These are phyloP conservation scores for Xylariaceae sp. DNA, from an alignment of 2,329 filamentous ascomycete species.

Conservation along the genomic window DNA sequence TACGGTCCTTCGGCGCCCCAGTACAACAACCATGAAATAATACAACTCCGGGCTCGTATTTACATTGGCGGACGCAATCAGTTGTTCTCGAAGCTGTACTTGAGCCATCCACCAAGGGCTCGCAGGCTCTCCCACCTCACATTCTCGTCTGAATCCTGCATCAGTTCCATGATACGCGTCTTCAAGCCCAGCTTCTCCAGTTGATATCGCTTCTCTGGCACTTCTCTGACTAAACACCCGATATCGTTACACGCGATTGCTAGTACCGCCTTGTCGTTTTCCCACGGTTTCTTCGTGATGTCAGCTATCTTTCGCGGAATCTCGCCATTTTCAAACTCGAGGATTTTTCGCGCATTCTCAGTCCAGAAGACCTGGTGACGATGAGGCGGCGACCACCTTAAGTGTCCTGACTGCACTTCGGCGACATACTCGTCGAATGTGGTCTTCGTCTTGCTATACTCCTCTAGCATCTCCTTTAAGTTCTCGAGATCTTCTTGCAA, in stretches of 20 bases:
- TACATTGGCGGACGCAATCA: slow-evolving; percentile 5
- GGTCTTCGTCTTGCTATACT: slow-evolving; percentile 70
- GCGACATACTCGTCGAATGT: slow-evolving; percentile 89
- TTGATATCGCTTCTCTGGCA: slow-evolving; percentile 78
- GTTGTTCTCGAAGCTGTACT: slow-evolving; percentile 62
- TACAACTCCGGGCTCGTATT: slow-evolving; percentile 18
- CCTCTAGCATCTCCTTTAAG: slow-evolving; percentile 65
- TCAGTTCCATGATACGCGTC: slow-evolving; percentile 87
- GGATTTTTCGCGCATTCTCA: slow-evolving; percentile 84
- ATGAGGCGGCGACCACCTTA: slow-evolving; percentile 92
- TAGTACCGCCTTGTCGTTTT: slow-evolving; percentile 83
- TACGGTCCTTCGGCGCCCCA: slow-evolving; percentile 16
- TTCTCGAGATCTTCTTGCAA: slow-evolving; percentile 63
- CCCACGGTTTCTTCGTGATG: slow-evolving; percentile 74
- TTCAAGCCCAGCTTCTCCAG: slow-evolving; percentile 86
- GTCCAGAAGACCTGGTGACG: slow-evolving; percentile 86
- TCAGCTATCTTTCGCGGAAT: slow-evolving; percentile 81
- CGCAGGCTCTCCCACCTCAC: slow-evolving; percentile 92
- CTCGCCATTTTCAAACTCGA: slow-evolving; percentile 80
- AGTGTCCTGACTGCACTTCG: slow-evolving; percentile 82
- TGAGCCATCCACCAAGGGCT: slow-evolving; percentile 70
- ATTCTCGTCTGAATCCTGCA: slow-evolving; percentile 85
- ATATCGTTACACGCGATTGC: slow-evolving; percentile 94
- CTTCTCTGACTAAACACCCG: slow-evolving; percentile 84
- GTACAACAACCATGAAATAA: slow-evolving; percentile 13